Conservation (phyloP, 805 yeast species). For the Dipodascopsis tothii region DNA sequence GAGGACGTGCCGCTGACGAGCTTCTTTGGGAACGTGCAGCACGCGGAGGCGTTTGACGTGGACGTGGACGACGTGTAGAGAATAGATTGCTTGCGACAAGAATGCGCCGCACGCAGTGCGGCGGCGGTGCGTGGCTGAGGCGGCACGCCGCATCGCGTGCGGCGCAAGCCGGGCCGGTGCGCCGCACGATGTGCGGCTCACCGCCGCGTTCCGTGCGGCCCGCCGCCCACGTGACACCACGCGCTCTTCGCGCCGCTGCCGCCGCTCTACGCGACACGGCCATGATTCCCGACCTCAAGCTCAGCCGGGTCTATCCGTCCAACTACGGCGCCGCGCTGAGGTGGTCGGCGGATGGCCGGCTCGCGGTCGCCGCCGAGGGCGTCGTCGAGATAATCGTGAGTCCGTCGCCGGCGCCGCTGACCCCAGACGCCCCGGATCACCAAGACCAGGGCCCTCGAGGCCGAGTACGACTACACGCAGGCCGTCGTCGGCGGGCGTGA, state of each 20-base stretch:
- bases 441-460: too few relatives aligned
- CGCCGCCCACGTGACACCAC: too few relatives aligned
- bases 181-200: too few relatives aligned
- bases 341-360: slow-evolving; percentile 15
- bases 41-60: slow-evolving; percentile 18
- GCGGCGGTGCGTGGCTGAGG: too few relatives aligned
- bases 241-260: too few relatives aligned
- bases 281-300: slow-evolving; percentile 14
- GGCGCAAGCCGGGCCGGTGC: too few relatives aligned
- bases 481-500: neutral
- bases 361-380: slow-evolving; percentile 3
- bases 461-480: neutral
- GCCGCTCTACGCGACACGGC: too few relatives aligned
- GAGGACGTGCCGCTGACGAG: slow-evolving; percentile 75
- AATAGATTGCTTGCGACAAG: too few relatives aligned
- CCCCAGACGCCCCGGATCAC: neutral
- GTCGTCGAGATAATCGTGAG: neutral
- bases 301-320: slow-evolving; percentile 8
- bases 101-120: too few relatives aligned
- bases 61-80: slow-evolving; percentile 17
- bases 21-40: slow-evolving; percentile 59
- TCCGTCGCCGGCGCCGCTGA: slow-evolving; percentile 3
- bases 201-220: too few relatives aligned
- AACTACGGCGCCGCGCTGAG: slow-evolving; percentile 4
- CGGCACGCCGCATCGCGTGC: too few relatives aligned